Conservation (phyloP, 2,329 filamentous ascomycete species). For the Xenosphaeropsis pyriputrescens region DNA sequence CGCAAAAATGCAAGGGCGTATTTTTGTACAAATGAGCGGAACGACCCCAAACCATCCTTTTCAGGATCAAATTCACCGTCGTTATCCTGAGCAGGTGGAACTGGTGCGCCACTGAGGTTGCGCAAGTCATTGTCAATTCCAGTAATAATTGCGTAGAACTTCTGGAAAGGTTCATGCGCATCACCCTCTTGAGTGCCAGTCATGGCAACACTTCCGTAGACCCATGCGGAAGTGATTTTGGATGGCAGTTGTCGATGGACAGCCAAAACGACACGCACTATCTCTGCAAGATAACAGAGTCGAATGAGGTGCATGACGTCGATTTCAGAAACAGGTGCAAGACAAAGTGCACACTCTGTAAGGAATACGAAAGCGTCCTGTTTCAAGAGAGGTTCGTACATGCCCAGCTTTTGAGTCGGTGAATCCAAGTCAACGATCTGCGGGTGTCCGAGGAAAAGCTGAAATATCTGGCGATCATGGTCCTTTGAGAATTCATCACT, state of each 20-base stretch:
- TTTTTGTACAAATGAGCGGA: conserved; percentile 51
- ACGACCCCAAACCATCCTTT: conserved; percentile 38
- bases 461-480: conserved; percentile 57
- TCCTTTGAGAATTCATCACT: conserved; percentile 52
- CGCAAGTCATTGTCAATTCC: background rate
- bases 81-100: background rate
- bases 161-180: background rate
- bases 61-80: conserved; percentile 6
- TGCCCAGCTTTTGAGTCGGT: background rate
- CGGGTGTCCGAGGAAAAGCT: conserved; percentile 52
- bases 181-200: background rate
- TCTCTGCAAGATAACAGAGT: conserved; percentile 80
- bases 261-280: conserved; percentile 63
- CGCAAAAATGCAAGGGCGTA: conserved; percentile 86
- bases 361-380: conserved; percentile 70
- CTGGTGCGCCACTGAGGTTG: background rate
- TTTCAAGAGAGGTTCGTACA: conserved; percentile 42
- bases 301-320: conserved; percentile 70
- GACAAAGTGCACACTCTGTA: conserved; percentile 59
- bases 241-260: conserved; percentile 39
- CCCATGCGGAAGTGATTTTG: conserved; percentile 24
- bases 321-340: conserved; percentile 51
- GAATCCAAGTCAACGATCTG: conserved; percentile 19
- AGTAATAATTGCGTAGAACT: conserved; percentile 14
- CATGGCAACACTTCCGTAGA: conserved; percentile 14